Conservation (phyloP, 2,329 filamentous ascomycete genomes). For the Dactylellina leptospora region DNA sequence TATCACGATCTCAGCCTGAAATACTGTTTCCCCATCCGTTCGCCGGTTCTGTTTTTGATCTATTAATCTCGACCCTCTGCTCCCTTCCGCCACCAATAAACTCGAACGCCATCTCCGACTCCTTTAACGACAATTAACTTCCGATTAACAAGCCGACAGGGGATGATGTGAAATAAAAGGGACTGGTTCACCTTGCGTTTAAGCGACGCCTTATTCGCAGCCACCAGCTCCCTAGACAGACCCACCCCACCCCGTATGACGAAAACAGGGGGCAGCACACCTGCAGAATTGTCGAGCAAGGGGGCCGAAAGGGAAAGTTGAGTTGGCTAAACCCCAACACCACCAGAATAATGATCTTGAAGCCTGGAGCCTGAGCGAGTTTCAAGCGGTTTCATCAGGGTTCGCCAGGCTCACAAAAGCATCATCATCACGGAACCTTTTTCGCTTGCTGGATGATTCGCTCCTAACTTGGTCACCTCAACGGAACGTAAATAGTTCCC, state of each 20-base stretch:
- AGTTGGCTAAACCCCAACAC: constrained; percentile 17
- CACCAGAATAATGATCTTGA: constrained; percentile 32
- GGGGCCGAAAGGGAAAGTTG: constrained; percentile 9
- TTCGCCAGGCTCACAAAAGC: constrained; percentile 26
- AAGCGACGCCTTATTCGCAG: constrained; percentile 54
- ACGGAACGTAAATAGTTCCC: not conserved
- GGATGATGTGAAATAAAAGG: constrained; percentile 35
- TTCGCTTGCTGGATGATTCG: constrained; percentile 29
- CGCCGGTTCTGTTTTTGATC: not conserved
- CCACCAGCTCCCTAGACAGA: constrained; percentile 13
- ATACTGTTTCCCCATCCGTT: not conserved
- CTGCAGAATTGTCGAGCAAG: constrained; percentile 19
- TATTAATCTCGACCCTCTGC: constrained; percentile 12
- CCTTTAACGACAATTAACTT: constrained; percentile 27
- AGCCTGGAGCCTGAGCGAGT: constrained; percentile 51
- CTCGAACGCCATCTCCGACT: constrained; percentile 18
- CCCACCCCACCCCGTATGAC: constrained; percentile 39
- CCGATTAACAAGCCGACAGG: constrained; percentile 31
- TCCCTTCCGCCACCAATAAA: constrained; percentile 34
- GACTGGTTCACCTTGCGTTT: constrained; percentile 51
- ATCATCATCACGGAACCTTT: not conserved
- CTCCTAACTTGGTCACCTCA: constrained; percentile 10
- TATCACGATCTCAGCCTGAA: constrained; percentile 2
- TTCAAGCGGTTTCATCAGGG: constrained; percentile 52
- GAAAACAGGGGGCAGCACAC: constrained; percentile 38